A percentile compares a stretch with the other conserved stretches of the same genome.
These are phyloP conservation scores for Phialocephala subalpina DNA, from an alignment of 2,329 filamentous ascomycete genomes.

Conservation along the genomic window DNA sequence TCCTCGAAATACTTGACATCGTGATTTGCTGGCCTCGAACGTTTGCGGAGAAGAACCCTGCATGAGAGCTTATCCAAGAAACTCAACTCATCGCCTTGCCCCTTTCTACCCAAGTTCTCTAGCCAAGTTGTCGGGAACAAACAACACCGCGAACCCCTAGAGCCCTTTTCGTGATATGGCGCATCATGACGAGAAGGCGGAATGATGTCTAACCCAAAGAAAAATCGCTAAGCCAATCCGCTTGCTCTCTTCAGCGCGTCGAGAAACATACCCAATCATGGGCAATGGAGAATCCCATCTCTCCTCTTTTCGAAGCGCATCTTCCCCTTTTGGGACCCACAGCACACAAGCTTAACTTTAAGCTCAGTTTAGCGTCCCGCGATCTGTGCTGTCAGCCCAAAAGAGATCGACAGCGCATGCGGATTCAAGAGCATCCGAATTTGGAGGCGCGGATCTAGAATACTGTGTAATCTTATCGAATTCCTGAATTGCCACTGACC, in stretches of 20 bases:
- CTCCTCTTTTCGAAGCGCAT: neutral
- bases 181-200: slow-evolving; percentile 18
- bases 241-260: neutral
- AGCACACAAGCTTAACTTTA: slow-evolving; percentile 26
- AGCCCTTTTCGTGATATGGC: slow-evolving; percentile 4
- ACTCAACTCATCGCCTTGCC: slow-evolving; percentile 1
- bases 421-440: slow-evolving; percentile 21
- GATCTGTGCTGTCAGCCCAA: slow-evolving; percentile 11
- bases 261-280: slow-evolving; percentile 7
- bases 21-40: neutral
- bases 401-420: slow-evolving; percentile 16
- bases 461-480: slow-evolving; percentile 8
- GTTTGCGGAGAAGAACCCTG: slow-evolving; percentile 8
- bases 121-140: neutral
- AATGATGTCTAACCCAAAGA: slow-evolving; percentile 7
- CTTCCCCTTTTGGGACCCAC: slow-evolving; percentile 2
- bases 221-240: slow-evolving; percentile 3
- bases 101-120: neutral
- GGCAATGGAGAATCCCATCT: neutral
- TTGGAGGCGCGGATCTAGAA: slow-evolving; percentile 8
- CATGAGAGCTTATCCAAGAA: neutral
- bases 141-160: neutral
- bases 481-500: neutral
- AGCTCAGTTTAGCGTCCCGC: slow-evolving; percentile 4
- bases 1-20: slow-evolving; percentile 1